A percentile compares a stretch with the other conserved stretches of the same genome.
These are phyloP conservation scores for Entomortierella beljakovae DNA, from an alignment of 192 early-diverging fungal species.

Conservation along the genomic window DNA sequence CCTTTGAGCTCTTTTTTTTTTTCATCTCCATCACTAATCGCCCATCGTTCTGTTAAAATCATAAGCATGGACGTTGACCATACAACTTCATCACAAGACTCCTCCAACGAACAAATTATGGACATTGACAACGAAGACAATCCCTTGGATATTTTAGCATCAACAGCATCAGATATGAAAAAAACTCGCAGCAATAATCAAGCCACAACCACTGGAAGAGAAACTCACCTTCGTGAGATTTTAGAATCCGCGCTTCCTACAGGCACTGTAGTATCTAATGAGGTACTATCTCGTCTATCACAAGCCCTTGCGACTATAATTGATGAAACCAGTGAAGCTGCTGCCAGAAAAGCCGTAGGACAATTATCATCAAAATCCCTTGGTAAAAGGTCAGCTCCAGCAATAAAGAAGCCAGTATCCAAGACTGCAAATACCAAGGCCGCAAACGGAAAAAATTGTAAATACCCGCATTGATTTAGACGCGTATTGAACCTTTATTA, in stretches of 20 bases:
- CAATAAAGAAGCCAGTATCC: background rate
- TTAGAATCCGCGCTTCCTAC: background rate
- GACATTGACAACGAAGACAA: too few relatives aligned
- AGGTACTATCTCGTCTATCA: constrained; percentile 9
- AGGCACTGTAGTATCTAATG: constrained; percentile 3
- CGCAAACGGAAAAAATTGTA: background rate
- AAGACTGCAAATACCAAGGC: background rate
- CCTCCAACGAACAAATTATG: too few relatives aligned
- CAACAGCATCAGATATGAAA: too few relatives aligned
- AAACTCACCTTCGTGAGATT: background rate
- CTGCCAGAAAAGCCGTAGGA: background rate
- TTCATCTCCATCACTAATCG: too few relatives aligned
- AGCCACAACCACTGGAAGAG: background rate
- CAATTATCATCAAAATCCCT: too few relatives aligned
- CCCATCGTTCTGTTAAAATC: too few relatives aligned
- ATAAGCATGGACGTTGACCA: too few relatives aligned
- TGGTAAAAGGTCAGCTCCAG: too few relatives aligned
- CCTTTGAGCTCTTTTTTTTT: too few relatives aligned
- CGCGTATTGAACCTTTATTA: background rate
- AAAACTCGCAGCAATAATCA: too few relatives aligned
- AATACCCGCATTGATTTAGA: background rate
- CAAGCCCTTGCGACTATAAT: background rate
- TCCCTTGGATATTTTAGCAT: too few relatives aligned
- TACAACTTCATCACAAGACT: too few relatives aligned
- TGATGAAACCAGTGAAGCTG: constrained; percentile 1